phyloP scores from a whole-genome alignment of 768 basidiomycete genomes.

The Suillus lakei region DNA sequence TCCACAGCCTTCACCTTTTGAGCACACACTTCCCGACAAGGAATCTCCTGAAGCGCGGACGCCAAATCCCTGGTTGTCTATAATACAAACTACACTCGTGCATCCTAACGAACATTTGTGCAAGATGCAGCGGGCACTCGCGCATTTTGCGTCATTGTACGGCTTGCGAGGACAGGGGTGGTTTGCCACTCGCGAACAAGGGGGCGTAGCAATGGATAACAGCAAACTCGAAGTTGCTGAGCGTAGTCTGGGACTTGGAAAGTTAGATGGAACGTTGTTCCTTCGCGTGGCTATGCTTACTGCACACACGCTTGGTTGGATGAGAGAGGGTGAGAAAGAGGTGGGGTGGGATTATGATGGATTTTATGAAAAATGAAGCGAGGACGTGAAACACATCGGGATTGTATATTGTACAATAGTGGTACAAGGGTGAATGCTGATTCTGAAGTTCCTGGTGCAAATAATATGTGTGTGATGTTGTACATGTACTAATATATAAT shows the following conservation, averaged over 20 bases:
- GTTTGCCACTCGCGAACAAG: constrained; percentile 15
- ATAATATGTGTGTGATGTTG: constrained; percentile 1
- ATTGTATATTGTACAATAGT: constrained; percentile 15
- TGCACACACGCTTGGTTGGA: constrained; percentile 37
- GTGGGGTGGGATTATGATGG: constrained; percentile 36
- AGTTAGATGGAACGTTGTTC: constrained; percentile 33
- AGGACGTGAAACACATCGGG: not conserved
- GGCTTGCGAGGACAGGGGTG: constrained; percentile 18
- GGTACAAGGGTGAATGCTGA: constrained; percentile 7
- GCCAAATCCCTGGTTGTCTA: constrained; percentile 40
- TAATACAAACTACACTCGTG: constrained; percentile 38
- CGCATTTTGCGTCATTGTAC: constrained; percentile 27
- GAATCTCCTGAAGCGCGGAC: constrained; percentile 22
- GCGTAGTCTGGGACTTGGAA: constrained; percentile 26
- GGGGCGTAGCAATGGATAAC: constrained; percentile 12
- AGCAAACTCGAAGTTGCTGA: constrained; percentile 24
- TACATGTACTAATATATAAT: not conserved
- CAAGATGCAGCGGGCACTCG: constrained; percentile 29
- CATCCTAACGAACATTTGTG: constrained; percentile 35
- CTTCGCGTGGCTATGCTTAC: constrained; percentile 31
- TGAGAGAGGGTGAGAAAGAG: constrained; percentile 36
- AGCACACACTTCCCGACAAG: constrained; percentile 11
- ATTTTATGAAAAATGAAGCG: constrained; percentile 21
- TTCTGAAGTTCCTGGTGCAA: not conserved
- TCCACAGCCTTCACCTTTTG: constrained; percentile 10